Conservation (phyloP, 331 rosid genomes). For the Acacia pycnantha region DNA sequence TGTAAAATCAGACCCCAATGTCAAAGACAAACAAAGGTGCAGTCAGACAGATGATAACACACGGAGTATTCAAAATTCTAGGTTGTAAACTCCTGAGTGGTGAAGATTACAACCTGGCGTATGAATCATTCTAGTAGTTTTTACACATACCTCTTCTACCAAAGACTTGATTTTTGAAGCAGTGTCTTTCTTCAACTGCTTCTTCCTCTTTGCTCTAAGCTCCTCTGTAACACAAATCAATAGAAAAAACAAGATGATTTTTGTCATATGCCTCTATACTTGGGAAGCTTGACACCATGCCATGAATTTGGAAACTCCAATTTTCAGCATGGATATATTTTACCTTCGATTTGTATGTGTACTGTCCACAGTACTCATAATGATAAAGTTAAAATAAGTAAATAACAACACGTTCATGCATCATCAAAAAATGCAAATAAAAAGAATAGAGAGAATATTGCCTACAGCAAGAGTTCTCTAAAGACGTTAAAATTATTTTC, state of each 20-base stretch:
- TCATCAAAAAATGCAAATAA: not conserved
- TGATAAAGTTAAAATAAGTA: not conserved
- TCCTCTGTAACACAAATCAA: constrained; percentile 72
- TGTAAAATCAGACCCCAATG: constrained; percentile 21
- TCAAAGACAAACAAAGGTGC: constrained; percentile 12
- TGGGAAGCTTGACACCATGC: not conserved
- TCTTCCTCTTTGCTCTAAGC: constrained; percentile 89
- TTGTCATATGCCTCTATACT: constrained; percentile 13
- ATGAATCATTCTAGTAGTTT: constrained; percentile 24
- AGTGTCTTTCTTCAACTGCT: constrained; percentile 89
- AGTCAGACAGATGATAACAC: not conserved
- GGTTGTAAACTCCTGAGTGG: constrained; percentile 13
- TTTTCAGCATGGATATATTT: not conserved
- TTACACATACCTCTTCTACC: constrained; percentile 78
- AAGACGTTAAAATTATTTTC: constrained; percentile 13
- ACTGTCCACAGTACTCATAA: constrained; percentile 12
- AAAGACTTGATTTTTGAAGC: constrained; percentile 90
- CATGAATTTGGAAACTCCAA: constrained; percentile 11
- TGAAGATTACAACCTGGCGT: constrained; percentile 13
- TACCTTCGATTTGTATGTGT: not conserved
- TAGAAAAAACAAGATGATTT: constrained; percentile 26
- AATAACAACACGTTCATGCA: constrained; percentile 1
- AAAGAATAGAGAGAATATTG: not conserved
- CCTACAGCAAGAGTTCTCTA: constrained; percentile 1
- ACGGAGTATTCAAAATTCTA: constrained; percentile 15